Evolutionary conservation across 805 yeast genomes (phyloP).

Genomic region (Komagataella populi): DNA sequence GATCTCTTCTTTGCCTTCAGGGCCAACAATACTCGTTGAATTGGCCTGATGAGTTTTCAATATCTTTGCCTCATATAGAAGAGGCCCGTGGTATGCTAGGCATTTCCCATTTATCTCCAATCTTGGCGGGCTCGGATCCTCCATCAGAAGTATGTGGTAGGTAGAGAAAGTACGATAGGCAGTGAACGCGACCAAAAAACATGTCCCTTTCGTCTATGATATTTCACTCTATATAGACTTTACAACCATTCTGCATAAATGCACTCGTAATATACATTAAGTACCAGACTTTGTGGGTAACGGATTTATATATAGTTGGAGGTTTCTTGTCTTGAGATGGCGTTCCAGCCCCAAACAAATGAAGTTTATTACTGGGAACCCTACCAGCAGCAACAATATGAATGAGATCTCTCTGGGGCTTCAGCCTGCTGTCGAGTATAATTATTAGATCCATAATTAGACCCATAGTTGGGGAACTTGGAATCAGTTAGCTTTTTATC

Average conservation of each 20-base stretch:
- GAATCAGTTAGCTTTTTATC: constrained; percentile 2
- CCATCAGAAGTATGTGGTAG: not conserved
- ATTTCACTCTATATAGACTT: not conserved
- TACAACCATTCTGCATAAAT: not conserved
- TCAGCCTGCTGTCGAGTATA: not conserved
- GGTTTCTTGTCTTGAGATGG: not conserved
- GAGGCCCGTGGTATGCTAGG: constrained; percentile 82
- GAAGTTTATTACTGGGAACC: not conserved
- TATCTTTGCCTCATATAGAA: constrained; percentile 80
- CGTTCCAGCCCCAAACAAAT: not conserved
- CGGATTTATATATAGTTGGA: not conserved
- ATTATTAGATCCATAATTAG: constrained; percentile 1
- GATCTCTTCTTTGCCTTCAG: constrained; percentile 5
- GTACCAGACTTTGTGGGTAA: not conserved
- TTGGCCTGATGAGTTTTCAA: constrained; percentile 47
- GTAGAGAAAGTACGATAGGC: constrained; percentile 4
- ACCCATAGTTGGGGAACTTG: constrained; percentile 1
- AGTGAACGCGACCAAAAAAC: not conserved
- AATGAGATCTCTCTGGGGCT: not conserved
- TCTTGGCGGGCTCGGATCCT: constrained; percentile 1
- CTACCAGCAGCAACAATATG: not conserved
- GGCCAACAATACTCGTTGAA: not conserved
- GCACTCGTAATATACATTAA: not conserved
- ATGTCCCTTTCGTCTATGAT: not conserved
- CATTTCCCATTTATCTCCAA: constrained; percentile 20